Evolutionary conservation across 2,329 filamentous ascomycete species (phyloP).

Genomic region (Stagonosporopsis rhizophila): DNA sequence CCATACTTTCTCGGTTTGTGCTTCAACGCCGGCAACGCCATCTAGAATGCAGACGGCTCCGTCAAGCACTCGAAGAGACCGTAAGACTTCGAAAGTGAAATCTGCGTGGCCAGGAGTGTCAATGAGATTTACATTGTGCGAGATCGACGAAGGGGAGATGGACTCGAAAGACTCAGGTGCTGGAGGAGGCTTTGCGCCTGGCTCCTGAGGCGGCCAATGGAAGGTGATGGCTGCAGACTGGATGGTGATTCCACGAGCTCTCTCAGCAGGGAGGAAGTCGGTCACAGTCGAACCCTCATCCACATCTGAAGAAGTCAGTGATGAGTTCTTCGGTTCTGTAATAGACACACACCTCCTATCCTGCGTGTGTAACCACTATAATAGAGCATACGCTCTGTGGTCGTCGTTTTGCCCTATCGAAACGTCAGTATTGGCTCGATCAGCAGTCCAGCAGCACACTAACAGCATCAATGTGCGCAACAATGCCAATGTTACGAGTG

Average conservation of each 20-base stretch:
- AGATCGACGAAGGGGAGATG: slow-evolving; percentile 57
- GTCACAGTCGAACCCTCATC: slow-evolving; percentile 97
- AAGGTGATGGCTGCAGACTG: slow-evolving; percentile 97
- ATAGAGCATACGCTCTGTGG: slow-evolving; percentile 98
- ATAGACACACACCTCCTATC: slow-evolving; percentile 67
- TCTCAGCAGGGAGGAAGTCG: slow-evolving; percentile 92
- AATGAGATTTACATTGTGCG: slow-evolving; percentile 67
- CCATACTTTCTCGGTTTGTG: slow-evolving; percentile 97
- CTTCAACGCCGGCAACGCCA: slow-evolving; percentile 91
- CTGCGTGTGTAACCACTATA: slow-evolving; percentile 89
- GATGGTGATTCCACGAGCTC: slow-evolving; percentile 93
- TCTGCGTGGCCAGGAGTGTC: slow-evolving; percentile 97
- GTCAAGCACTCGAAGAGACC: slow-evolving; percentile 86
- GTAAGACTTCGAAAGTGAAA: slow-evolving; percentile 94
- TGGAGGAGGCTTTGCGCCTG: slow-evolving; percentile 32
- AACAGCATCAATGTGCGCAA: slow-evolving; percentile 95
- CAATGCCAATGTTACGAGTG: slow-evolving; percentile 96
- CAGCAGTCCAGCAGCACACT: background rate
- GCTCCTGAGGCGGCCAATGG: slow-evolving; percentile 76
- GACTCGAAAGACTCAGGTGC: slow-evolving; percentile 40
- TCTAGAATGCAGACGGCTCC: slow-evolving; percentile 93
- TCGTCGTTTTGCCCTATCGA: slow-evolving; percentile 86
- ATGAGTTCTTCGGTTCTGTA: background rate
- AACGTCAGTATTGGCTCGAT: slow-evolving; percentile 3
- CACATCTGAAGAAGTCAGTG: slow-evolving; percentile 65